Conservation (phyloP, 257 asterid species). For the Paulownia fortunei region DNA sequence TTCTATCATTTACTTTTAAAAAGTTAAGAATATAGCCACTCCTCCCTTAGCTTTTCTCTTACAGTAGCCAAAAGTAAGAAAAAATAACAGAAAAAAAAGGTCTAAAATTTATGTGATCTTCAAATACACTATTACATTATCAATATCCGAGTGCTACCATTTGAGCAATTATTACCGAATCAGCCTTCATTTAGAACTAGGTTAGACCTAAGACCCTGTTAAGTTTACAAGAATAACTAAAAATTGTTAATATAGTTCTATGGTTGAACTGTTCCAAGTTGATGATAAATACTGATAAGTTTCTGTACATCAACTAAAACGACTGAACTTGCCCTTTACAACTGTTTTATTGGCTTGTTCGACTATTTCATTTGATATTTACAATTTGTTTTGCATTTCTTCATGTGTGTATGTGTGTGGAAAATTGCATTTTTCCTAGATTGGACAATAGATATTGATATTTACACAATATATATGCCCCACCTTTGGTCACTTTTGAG, state of each 20-base stretch:
- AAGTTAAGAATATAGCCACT: neutral
- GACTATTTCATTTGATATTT: neutral
- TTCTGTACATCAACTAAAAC: neutral
- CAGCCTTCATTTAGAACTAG: neutral
- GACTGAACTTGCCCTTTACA: neutral
- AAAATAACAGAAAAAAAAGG: neutral
- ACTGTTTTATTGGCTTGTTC: neutral
- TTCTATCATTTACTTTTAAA: neutral
- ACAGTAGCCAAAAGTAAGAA: neutral
- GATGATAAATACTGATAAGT: neutral
- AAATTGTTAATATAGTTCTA: neutral
- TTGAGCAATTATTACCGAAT: neutral
- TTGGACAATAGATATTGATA: neutral
- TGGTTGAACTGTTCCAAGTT: constrained; percentile 1
- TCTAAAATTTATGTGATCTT: neutral
- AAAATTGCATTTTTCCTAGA: neutral
- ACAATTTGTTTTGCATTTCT: neutral
- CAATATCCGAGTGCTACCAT: neutral
- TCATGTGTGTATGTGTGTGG: constrained; percentile 1
- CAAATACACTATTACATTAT: neutral
- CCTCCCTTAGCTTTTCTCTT: neutral
- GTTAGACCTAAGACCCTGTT: neutral
- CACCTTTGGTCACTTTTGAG: neutral
- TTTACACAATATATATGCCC: neutral
- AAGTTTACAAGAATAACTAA: neutral